Evolutionary conservation across 2,329 filamentous ascomycete species (phyloP).

Genomic region (Phymatotrichopsis omnivora): DNA sequence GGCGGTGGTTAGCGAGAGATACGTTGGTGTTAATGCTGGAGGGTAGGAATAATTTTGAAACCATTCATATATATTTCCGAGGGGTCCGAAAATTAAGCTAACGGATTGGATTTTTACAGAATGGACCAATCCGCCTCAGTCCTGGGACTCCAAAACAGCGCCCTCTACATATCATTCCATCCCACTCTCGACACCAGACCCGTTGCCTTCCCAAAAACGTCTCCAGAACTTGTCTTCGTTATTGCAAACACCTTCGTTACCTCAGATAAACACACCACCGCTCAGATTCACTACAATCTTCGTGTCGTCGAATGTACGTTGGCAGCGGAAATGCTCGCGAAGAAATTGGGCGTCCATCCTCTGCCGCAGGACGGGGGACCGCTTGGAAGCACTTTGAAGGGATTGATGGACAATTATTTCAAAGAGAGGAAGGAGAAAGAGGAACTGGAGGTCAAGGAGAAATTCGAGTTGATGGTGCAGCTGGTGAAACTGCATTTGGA

Average conservation of each 20-base stretch:
- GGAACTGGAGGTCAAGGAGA: constrained; percentile 47
- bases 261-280: constrained; percentile 89
- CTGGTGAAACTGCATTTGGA: constrained; percentile 61
- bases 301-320: constrained; percentile 92
- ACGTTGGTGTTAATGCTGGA: constrained; percentile 92
- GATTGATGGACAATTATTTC: constrained; percentile 79
- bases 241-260: constrained; percentile 91
- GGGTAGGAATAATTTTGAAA: constrained; percentile 47
- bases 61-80: too few relatives aligned
- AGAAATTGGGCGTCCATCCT: constrained; percentile 47
- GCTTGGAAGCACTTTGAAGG: constrained; percentile 69
- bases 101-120: too few relatives aligned
- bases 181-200: constrained; percentile 66
- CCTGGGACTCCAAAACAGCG: constrained; percentile 75
- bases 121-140: constrained; percentile 98
- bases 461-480: constrained; percentile 63
- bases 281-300: constrained; percentile 89
- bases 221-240: constrained; percentile 78
- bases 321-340: constrained; percentile 59
- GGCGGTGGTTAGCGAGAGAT: constrained; percentile 86
- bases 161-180: constrained; percentile 82
- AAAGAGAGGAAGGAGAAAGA: too few relatives aligned
- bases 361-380: constrained; percentile 72
- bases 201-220: constrained; percentile 69
- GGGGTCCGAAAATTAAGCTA: too few relatives aligned